phyloP scores from a whole-genome alignment of 257 asterid species.

The Solanum sejunctum region DNA sequence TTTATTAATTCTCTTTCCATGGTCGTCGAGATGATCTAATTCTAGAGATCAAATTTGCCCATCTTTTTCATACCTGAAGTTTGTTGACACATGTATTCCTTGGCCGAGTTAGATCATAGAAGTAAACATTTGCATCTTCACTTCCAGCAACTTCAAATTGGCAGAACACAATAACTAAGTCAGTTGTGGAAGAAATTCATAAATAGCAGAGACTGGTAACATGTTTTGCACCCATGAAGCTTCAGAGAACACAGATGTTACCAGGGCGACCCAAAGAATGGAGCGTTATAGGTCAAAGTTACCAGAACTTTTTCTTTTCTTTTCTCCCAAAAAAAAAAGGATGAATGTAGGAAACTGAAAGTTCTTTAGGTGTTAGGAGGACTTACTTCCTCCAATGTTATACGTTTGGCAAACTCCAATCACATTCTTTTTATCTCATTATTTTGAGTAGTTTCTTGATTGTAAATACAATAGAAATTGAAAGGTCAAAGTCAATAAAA shows the following conservation, averaged over 20 bases:
- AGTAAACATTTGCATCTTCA: constrained; percentile 89
- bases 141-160: constrained; percentile 83
- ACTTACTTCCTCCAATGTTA: not conserved
- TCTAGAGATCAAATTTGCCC: not conserved
- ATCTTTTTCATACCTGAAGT: constrained; percentile 52
- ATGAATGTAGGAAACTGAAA: not conserved
- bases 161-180: constrained; percentile 1
- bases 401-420: not conserved
- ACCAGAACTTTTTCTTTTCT: not conserved
- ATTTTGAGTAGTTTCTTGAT: not conserved
- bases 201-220: not conserved
- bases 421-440: not conserved
- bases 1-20: not conserved
- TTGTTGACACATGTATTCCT: constrained; percentile 89
- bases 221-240: not conserved
- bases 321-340: not conserved
- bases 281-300: not conserved
- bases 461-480: not conserved
- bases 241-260: not conserved
- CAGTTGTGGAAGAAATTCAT: constrained; percentile 6
- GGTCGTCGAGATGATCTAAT: not conserved
- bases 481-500: not conserved
- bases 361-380: not conserved
- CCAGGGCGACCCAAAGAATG: not conserved
- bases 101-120: constrained; percentile 88